Evolutionary conservation across 371 early-diverging fungal species (phyloP).

Genomic region (Circinella umbellata): DNA sequence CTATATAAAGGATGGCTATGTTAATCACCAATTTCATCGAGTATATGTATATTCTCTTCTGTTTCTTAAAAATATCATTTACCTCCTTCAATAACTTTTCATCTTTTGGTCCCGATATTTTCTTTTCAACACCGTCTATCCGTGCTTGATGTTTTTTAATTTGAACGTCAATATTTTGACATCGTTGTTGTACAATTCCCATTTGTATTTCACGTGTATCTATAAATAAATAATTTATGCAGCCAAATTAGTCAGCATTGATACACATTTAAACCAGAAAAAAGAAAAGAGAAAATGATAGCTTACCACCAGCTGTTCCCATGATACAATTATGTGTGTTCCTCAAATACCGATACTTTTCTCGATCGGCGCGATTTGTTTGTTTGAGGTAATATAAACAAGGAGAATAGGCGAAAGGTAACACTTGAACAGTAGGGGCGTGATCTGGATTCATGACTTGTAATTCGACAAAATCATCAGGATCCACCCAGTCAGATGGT

Average conservation of each 20-base stretch:
- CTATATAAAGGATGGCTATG: constrained; percentile 13
- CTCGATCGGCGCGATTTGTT: constrained; percentile 45
- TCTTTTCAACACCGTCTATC: constrained; percentile 42
- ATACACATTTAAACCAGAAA: background rate
- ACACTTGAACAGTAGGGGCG: constrained; percentile 45
- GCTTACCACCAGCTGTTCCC: constrained; percentile 53
- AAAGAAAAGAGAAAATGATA: background rate
- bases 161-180: constrained; percentile 62
- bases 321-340: constrained; percentile 56
- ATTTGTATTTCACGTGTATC: constrained; percentile 66
- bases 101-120: constrained; percentile 24
- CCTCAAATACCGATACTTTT: constrained; percentile 46
- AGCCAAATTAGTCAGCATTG: no score
- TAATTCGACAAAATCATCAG: constrained; percentile 54
- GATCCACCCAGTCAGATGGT: constrained; percentile 50
- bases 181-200: constrained; percentile 52
- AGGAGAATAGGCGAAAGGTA: constrained; percentile 68
- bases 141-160: constrained; percentile 57
- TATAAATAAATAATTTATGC: constrained; percentile 16
- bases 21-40: background rate
- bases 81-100: constrained; percentile 35
- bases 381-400: constrained; percentile 66
- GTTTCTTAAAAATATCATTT: constrained; percentile 2
- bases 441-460: constrained; percentile 21
- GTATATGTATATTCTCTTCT: background rate